Evolutionary conservation across 768 basidiomycete genomes (phyloP), one percentile per base, ranked within the genome.

Genomic region (Mycena belliarum): DNA sequence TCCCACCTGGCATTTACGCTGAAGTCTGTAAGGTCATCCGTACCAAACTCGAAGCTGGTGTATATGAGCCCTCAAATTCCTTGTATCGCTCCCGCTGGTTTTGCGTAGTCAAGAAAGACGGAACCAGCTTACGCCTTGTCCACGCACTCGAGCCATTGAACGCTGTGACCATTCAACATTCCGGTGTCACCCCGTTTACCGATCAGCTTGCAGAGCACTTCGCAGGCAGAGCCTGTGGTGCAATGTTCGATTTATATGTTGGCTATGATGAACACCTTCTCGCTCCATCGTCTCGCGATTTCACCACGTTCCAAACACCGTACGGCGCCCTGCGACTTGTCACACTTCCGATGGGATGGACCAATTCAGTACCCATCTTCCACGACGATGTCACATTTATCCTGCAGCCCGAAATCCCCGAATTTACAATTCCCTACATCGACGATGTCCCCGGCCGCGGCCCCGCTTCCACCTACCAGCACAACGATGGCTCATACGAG

Each of bases 281-380:
- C 2, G 55, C 67, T 6, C 57, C 52, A 2, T 56, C 64, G 1
- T 74, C 66, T 0, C 48, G 65, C 3, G 69, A 75, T 28, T 60
- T 70, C 10, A 76, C 73, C 1, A 72, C 69, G 0, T 76, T 75
- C 51, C 64, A 68, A 43, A 70, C 63, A 0, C 71, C 69, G 1
- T 52, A 68, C 15, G 66, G 71, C 0, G 54, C 66, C 0, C 38
- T 67, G 0, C 60, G 63, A 0, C 63, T 73, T 0, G 64, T 60
- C 0, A 59, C 61, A 1, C 48, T 75, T 0, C 70, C 69, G 0
- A 72, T 72, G 70, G 75, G 73, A 0, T 69, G 68, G 57, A 71
- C 72, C n/a, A 50, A 50, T n/a, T 50, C 37, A 26, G 49, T 50
- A 1, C 49, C 49, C 8, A 50, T 50, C 11, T 50, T 50, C 29